phyloP scores from a whole-genome alignment of 2,329 filamentous ascomycete species.

The Dryadomyces quercivorus region DNA sequence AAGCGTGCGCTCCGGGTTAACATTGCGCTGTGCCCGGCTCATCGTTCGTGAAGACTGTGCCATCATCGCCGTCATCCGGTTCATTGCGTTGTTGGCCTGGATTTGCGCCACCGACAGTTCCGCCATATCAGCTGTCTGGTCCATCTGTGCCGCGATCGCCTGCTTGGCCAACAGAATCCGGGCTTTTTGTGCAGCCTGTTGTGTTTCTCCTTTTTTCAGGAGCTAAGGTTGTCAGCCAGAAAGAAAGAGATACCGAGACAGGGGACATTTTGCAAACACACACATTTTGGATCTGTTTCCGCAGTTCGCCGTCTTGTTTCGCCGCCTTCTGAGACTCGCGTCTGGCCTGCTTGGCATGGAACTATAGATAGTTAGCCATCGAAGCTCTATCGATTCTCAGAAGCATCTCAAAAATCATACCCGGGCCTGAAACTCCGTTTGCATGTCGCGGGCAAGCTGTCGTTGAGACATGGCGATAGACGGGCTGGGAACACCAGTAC shows the following conservation, averaged over 20 bases:
- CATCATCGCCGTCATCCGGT: slow-evolving; percentile 54
- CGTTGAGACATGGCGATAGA: slow-evolving; percentile 38
- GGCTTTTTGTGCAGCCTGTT: slow-evolving; percentile 50
- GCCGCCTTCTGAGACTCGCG: slow-evolving; percentile 48
- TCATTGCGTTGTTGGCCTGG: slow-evolving; percentile 53
- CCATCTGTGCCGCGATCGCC: slow-evolving; percentile 50
- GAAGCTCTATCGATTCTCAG: background rate
- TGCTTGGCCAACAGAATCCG: slow-evolving; percentile 51
- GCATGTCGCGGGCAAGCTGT: slow-evolving; percentile 47
- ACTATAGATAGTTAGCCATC: slow-evolving; percentile 20
- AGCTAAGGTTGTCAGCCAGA: slow-evolving; percentile 19
- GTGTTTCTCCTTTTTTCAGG: slow-evolving; percentile 50
- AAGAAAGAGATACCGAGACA: background rate
- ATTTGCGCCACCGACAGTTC: slow-evolving; percentile 49
- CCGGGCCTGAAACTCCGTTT: slow-evolving; percentile 50
- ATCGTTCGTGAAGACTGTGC: slow-evolving; percentile 45
- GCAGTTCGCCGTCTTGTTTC: slow-evolving; percentile 47
- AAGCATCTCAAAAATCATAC: slow-evolving; percentile 15
- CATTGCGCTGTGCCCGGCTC: slow-evolving; percentile 43
- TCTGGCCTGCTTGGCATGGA: slow-evolving; percentile 50
- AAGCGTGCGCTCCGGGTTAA: slow-evolving; percentile 49
- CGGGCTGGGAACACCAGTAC: background rate
- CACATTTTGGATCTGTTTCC: slow-evolving; percentile 50
- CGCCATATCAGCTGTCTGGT: slow-evolving; percentile 52
- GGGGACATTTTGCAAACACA: slow-evolving; percentile 2